Base-by-base conservation (phyloP, 2,329 filamentous ascomycete species). In the Cladosporium sp. region DNA sequence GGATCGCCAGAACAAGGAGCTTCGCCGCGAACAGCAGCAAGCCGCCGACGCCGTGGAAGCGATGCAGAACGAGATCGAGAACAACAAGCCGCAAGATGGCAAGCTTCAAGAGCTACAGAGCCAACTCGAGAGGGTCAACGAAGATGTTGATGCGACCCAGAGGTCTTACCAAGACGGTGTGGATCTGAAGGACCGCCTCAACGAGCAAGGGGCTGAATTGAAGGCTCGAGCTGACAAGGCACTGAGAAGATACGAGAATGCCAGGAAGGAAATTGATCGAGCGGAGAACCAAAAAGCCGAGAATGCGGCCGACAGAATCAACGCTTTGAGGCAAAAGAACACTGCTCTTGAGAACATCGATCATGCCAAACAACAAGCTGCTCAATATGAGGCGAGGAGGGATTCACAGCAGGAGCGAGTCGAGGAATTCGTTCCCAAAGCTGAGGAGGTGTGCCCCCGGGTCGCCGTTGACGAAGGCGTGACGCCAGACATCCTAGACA, bases 41-140 rank as follows among this genome's bases (percentile, higher is more conserved):
- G 79, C 83, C 6, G 79, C 85, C 45, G 82, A 85, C 45, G 72
- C 75, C 6, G 75, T 86, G 27, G 79, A 82, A 48, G 80, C 82
- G 39, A 75, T 95, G 34, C 83, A 89, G 55, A 76, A 87, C 53
- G 84, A 79, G 11, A 71, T 84, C 38, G 79, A 82, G 17, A 72
- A 70, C 50, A 76, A 80, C 51, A 71, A 69, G 44, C 74, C 85
- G 3, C 80, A 83, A 49, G 88, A 89, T 62, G 84, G 80, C 43
- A 63, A 61, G 36, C 64, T 76, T 9, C 71, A 75, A 15, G 67
- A 68, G 39, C 63, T 73, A 3, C 59, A 73, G 50, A 60, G 63
- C 7, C 62, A 81, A 42, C 75, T 95, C 1, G 69, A 73, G 50
- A 80, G 83, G 7, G 83, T 63, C 62, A 67, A 80, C 64, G 69